phyloP scores from a whole-genome alignment of 352 stramenopile genomes.

The Pythium coloratum region DNA sequence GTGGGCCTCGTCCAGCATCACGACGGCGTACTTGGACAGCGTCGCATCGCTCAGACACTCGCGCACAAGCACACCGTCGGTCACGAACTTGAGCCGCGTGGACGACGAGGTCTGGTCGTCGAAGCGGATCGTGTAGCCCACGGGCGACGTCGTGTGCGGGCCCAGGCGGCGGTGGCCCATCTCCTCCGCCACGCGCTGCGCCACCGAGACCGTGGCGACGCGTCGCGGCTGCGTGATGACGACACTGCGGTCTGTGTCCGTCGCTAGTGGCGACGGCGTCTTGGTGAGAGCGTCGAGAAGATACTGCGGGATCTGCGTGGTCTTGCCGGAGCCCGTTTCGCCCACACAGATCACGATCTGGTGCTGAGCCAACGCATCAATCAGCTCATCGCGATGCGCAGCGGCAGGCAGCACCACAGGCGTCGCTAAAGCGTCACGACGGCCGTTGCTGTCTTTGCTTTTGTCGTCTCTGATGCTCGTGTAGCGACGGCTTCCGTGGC shows the following conservation, averaged over 20 bases:
- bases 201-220: slow-evolving; percentile 97
- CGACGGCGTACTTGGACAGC: slow-evolving; percentile 79
- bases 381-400: slow-evolving; percentile 61
- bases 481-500: neutral
- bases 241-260: slow-evolving; percentile 43
- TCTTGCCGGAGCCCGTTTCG: slow-evolving; percentile 97
- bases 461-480: neutral
- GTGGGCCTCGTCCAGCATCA: slow-evolving; percentile 98
- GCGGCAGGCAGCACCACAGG: slow-evolving; percentile 31
- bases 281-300: slow-evolving; percentile 41
- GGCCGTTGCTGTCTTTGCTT: neutral
- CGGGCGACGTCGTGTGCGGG: slow-evolving; percentile 20
- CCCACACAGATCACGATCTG: slow-evolving; percentile 83
- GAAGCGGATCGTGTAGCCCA: slow-evolving; percentile 98
- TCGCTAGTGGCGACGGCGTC: slow-evolving; percentile 26
- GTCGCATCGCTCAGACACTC: slow-evolving; percentile 80
- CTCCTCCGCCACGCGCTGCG: slow-evolving; percentile 96
- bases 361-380: slow-evolving; percentile 43
- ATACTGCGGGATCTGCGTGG: slow-evolving; percentile 88
- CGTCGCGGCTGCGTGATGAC: slow-evolving; percentile 93
- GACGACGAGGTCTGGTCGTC: slow-evolving; percentile 84
- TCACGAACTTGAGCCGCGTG: slow-evolving; percentile 86
- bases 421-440: neutral
- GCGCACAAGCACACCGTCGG: slow-evolving; percentile 77
- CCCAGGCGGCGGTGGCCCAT: slow-evolving; percentile 72